Conservation (phyloP, 306 rosid species). For the Abrus pulchellus region DNA sequence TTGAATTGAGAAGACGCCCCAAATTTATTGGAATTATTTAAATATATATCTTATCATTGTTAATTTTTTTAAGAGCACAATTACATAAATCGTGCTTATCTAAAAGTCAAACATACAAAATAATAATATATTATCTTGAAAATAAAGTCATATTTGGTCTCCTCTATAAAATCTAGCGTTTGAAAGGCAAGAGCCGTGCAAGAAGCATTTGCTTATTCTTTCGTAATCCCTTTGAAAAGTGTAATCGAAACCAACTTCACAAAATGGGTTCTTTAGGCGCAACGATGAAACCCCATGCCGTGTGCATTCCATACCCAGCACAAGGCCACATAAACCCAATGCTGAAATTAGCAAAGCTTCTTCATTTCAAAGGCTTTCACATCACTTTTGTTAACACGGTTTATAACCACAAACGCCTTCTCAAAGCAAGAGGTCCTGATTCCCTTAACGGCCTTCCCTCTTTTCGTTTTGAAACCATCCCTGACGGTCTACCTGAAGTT, state of each 20-base stretch:
- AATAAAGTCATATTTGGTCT: neutral
- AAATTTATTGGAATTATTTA: too few relatives aligned
- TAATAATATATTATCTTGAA: neutral
- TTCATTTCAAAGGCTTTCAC: conserved; percentile 53
- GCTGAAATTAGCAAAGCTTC: conserved; percentile 55
- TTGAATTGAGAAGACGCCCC: too few relatives aligned
- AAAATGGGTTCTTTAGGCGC: conserved; percentile 25
- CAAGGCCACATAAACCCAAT: conserved; percentile 64
- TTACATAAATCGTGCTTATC: too few relatives aligned
- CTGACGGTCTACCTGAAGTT: conserved; percentile 68
- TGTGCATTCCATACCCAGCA: conserved; percentile 58
- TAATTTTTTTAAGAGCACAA: too few relatives aligned
- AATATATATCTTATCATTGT: too few relatives aligned
- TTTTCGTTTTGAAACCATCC: conserved; percentile 51
- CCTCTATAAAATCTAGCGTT: neutral
- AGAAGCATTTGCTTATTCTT: neutral
- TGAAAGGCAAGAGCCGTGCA: neutral
- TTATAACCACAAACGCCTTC: conserved; percentile 55
- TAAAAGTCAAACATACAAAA: neutral
- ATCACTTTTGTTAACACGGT: conserved; percentile 55
- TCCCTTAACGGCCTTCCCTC: conserved; percentile 47
- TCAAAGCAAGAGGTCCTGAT: conserved; percentile 50
- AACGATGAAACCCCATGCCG: conserved; percentile 45
- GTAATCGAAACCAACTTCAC: neutral
- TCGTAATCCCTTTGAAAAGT: neutral